Base-by-base conservation (phyloP, 2,329 filamentous ascomycete species). In the Verticillium nonalfalfae region DNA sequence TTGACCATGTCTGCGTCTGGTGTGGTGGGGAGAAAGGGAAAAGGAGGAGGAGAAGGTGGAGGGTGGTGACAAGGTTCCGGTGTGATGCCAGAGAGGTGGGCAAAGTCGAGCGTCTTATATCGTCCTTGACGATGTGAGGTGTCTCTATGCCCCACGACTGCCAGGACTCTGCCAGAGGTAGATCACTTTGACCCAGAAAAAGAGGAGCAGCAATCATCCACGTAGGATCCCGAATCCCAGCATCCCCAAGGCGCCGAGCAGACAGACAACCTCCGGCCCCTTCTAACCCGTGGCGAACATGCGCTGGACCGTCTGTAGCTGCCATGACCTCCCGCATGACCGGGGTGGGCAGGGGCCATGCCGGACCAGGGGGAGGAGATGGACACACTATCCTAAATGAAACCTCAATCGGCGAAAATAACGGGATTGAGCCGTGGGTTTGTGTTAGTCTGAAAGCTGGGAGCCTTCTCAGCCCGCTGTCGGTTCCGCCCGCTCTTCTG, bases 1-100 rank as follows among this genome's bases (percentile, higher is more conserved):
- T 61, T 63, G 31, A 61, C 62, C 69, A 71, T 71, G 14, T 21
- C 58, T 36, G 31, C 31, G 40, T 15, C 21, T 34, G 18, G 40
- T 55, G 33, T 4, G 26, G 26, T 31, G 26, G 26, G 26, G 26
- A 31, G 26, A 31, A 31, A 31, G 26, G 5, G 15, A 15, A 54
- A 38, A 31, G 14, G n/a, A 45, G 15, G 18, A 18, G 18, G 13
- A 56, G 31, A 31, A 21, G 38, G 7, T 7, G 56, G 54, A 6
- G 26, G 40, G 31, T 36, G 26, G n/a, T 35, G n/a, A 31, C 14
- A 26, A 5, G 31, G 26, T 14, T 40, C 13, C n/a, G 14, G 21
- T 9, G 35, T 21, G 31, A 36, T 14, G 2, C n/a, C 3, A 34
- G 9, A 31, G 31, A 38, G 40, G 36, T 13, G 10, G 15, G 14